These are phyloP conservation scores for Venturia aucupariae DNA, from an alignment of 2,329 filamentous ascomycete genomes.

Conservation along the genomic window DNA sequence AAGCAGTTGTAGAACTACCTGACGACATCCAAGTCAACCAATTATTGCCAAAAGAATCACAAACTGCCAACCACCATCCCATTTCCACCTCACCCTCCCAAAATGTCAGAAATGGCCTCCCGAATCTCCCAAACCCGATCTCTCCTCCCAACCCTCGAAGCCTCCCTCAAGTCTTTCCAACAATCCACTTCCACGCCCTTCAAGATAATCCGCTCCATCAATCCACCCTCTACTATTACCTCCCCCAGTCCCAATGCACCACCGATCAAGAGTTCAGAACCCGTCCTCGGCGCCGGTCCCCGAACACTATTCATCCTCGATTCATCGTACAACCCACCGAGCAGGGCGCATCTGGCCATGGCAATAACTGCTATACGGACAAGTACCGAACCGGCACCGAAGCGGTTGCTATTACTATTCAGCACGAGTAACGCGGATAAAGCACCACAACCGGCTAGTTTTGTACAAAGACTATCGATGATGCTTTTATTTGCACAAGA, in stretches of 20 bases:
- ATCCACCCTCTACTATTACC: conserved; percentile 13
- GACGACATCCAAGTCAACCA: not conserved
- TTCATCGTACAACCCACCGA: conserved; percentile 58
- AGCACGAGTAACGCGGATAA: conserved; percentile 59
- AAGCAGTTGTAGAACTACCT: too few relatives aligned
- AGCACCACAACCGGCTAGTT: conserved; percentile 57
- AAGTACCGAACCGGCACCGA: conserved; percentile 23
- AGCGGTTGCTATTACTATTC: conserved; percentile 48
- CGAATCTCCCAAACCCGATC: conserved; percentile 17
- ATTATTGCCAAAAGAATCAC: not conserved
- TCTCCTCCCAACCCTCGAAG: conserved; percentile 30
- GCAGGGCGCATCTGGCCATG: conserved; percentile 48
- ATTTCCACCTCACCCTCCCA: not conserved
- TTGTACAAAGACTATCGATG: conserved; percentile 58
- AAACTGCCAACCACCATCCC: too few relatives aligned
- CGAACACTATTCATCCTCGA: conserved; percentile 52
- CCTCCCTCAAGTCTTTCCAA: conserved; percentile 35
- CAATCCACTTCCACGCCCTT: conserved; percentile 29
- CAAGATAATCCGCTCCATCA: conserved; percentile 26
- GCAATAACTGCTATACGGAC: conserved; percentile 41
- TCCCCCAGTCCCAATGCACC: conserved; percentile 15
- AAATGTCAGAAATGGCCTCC: conserved; percentile 11
- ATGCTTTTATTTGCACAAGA: conserved; percentile 61
- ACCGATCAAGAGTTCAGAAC: not conserved
- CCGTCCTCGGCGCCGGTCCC: not conserved